phyloP scores from a whole-genome alignment of 139 green algal species.

The Parachlorella kessleri region DNA sequence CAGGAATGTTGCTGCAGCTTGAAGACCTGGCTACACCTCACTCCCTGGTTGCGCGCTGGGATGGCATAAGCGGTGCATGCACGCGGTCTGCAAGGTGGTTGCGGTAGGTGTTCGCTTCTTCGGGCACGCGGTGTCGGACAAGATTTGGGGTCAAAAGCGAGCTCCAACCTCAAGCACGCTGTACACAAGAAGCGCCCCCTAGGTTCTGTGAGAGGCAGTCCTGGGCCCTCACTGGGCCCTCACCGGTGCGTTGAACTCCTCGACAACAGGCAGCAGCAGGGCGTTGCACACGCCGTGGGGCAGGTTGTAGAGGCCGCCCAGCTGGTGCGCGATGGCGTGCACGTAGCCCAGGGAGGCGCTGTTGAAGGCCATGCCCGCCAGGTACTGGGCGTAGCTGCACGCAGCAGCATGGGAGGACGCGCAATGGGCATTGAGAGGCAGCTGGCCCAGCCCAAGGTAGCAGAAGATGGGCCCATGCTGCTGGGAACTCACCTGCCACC shows the following conservation, averaged over 20 bases:
- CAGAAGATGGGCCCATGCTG: too few species aligned
- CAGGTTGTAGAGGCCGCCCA: slow-evolving; percentile 34
- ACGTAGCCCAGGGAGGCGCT: slow-evolving; percentile 23
- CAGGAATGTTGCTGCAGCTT: neutral
- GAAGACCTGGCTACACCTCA: neutral
- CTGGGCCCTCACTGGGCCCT: too few species aligned
- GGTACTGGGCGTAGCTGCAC: slow-evolving; percentile 22
- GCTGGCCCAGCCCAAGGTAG: neutral
- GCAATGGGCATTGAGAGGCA: neutral
- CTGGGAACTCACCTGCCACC: too few species aligned
- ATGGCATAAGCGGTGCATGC: too few species aligned
- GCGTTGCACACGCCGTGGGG: slow-evolving; percentile 39
- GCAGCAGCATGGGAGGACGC: slow-evolving; percentile 1
- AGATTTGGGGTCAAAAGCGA: neutral
- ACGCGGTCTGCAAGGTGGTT: too few species aligned
- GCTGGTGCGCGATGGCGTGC: slow-evolving; percentile 36
- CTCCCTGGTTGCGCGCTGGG: neutral
- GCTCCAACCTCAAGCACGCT: neutral
- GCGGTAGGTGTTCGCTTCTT: too few species aligned
- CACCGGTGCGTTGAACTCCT: slow-evolving; percentile 17
- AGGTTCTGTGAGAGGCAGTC: too few species aligned
- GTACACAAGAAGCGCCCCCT: neutral
- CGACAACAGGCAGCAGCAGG: slow-evolving; percentile 21
- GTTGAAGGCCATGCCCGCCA: slow-evolving; percentile 36
- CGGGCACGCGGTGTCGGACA: neutral